Percentiles rank a stretch among this genome's conserved stretches.
Evolutionary conservation across 768 basidiomycete species (phyloP).

Genomic region (Amanita phalloides): DNA sequence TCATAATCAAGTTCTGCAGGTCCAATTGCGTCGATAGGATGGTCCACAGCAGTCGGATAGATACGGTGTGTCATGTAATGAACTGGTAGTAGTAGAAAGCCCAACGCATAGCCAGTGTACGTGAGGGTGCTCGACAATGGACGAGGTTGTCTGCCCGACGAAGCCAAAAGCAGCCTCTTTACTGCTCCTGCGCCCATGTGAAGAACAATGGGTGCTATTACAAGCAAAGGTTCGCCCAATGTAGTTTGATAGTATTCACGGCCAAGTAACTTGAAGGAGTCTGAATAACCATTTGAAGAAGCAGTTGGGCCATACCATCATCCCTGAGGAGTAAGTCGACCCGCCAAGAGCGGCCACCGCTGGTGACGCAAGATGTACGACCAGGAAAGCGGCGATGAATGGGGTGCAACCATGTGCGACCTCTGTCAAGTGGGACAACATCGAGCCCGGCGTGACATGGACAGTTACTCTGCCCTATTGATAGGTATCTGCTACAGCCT

Average conservation of each 20-base stretch:
- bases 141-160: conserved; percentile 19
- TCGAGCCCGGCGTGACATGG: not conserved
- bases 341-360: conserved; percentile 63
- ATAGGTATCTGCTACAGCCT: not conserved
- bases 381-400: conserved; percentile 66
- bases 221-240: conserved; percentile 56
- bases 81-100: conserved; percentile 50
- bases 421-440: conserved; percentile 28
- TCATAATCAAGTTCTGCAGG: conserved; percentile 78
- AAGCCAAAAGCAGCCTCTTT: conserved; percentile 37
- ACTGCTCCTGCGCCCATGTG: conserved; percentile 51
- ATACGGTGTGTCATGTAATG: conserved; percentile 64
- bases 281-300: not conserved
- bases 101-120: conserved; percentile 50
- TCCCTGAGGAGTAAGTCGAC: conserved; percentile 51
- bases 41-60: conserved; percentile 30
- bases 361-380: conserved; percentile 75
- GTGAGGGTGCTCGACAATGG: conserved; percentile 35
- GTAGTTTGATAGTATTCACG: conserved; percentile 78
- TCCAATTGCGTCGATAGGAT: conserved; percentile 48
- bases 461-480: not conserved
- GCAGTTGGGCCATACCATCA: conserved; percentile 45
- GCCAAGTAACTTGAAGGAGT: conserved; percentile 52
- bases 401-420: conserved; percentile 62
- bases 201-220: conserved; percentile 54